These are phyloP conservation scores for Ceratocystis lukuohia DNA, from an alignment of 2,329 filamentous ascomycete species.

Conservation along the genomic window DNA sequence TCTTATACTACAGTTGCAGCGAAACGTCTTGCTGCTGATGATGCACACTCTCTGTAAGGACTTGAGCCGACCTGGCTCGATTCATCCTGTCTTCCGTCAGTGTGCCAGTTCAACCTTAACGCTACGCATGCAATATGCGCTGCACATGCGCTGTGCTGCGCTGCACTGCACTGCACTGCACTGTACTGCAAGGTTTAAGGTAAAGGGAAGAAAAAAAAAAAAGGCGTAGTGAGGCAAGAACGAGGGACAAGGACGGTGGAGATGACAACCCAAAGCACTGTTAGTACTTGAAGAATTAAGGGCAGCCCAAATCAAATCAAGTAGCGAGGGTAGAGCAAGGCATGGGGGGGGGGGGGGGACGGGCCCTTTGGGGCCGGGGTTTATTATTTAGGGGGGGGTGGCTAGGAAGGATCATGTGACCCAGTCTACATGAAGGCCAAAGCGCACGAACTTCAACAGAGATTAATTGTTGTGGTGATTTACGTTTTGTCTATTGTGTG, in stretches of 20 bases:
- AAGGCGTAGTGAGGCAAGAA: neutral
- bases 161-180: neutral
- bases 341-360: neutral
- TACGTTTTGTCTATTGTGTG: neutral
- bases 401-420: conserved; percentile 2
- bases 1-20: no score
- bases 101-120: conserved; percentile 1
- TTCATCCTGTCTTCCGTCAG: neutral
- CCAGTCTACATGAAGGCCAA: neutral
- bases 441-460: neutral
- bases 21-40: no score
- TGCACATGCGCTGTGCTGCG: neutral
- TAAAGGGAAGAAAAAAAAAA: neutral
- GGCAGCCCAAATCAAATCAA: neutral
- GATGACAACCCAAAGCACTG: neutral
- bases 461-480: neutral
- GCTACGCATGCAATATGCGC: neutral
- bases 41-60: no score
- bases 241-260: neutral
- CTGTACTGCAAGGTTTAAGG: neutral
- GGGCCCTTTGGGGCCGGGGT: no score
- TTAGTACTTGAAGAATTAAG: neutral
- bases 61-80: no score
- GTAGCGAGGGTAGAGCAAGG: neutral
- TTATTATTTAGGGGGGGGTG: neutral